Percentiles rank a stretch among this genome's conserved stretches.
phyloP scores from a whole-genome alignment of 257 asterid species.

The Ligustrum vulgare region DNA sequence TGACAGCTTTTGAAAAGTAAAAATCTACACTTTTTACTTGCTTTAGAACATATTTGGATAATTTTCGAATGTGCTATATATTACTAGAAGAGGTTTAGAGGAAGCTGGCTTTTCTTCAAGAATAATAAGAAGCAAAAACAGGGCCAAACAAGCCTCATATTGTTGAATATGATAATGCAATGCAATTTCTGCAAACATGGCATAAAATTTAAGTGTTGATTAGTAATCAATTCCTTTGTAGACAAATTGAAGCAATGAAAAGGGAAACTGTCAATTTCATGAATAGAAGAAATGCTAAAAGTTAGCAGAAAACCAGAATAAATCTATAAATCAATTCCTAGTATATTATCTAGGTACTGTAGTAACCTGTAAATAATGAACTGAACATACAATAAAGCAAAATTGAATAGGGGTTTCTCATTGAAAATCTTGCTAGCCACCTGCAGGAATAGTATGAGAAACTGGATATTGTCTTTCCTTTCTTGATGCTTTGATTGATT shows the following conservation, averaged over 20 bases:
- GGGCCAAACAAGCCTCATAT: no score
- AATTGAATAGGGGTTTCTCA: conserved; percentile 2
- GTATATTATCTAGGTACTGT: conserved; percentile 7
- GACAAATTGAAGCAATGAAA: neutral
- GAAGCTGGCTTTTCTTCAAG: no score
- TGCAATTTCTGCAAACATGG: neutral
- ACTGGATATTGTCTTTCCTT: conserved; percentile 30
- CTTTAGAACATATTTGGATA: no score
- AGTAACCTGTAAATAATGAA: conserved; percentile 30
- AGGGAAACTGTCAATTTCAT: neutral
- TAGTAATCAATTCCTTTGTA: neutral
- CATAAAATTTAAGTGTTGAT: no score
- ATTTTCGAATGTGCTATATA: no score
- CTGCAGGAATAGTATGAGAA: conserved; percentile 52
- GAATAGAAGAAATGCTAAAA: neutral
- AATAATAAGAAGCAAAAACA: no score
- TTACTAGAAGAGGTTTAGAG: no score
- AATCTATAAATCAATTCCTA: conserved; percentile 29
- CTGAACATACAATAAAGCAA: conserved; percentile 13
- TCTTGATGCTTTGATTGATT: conserved; percentile 29
- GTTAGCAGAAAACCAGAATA: conserved; percentile 28
- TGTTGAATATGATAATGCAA: neutral
- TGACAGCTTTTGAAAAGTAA: no score
- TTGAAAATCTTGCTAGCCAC: conserved; percentile 36
- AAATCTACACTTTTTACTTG: no score